phyloP scores from a whole-genome alignment of 2,329 filamentous ascomycete genomes.

The Aspergillus fumigatiaffinis region DNA sequence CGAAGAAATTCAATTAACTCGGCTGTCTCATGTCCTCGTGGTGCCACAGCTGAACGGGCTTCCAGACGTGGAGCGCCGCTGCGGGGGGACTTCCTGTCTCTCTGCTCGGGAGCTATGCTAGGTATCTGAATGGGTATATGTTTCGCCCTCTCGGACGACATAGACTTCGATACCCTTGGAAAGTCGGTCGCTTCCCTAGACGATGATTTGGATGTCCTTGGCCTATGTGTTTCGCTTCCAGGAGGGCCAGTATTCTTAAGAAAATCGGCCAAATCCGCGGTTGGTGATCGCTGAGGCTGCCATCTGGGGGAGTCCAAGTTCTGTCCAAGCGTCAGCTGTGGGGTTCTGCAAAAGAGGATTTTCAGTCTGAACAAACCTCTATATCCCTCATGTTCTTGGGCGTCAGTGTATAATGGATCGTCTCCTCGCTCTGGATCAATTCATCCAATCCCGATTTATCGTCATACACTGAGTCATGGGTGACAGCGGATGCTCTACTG shows the following conservation, averaged over 20 bases:
- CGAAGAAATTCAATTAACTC: slow-evolving; percentile 96
- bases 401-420: slow-evolving; percentile 77
- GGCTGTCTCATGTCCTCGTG: slow-evolving; percentile 64
- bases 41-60: slow-evolving; percentile 66
- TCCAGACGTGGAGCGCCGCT: slow-evolving; percentile 51
- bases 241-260: slow-evolving; percentile 34
- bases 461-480: slow-evolving; percentile 36
- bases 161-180: slow-evolving; percentile 16
- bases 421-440: slow-evolving; percentile 76
- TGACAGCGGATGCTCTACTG: slow-evolving; percentile 25
- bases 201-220: slow-evolving; percentile 19
- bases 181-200: slow-evolving; percentile 15
- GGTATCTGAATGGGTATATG: slow-evolving; percentile 20
- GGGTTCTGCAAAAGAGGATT: neutral
- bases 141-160: slow-evolving; percentile 21
- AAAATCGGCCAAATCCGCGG: slow-evolving; percentile 37
- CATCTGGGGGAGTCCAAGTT: slow-evolving; percentile 33
- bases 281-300: slow-evolving; percentile 30
- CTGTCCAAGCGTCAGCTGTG: slow-evolving; percentile 12
- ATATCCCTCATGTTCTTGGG: slow-evolving; percentile 74
- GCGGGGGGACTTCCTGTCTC: slow-evolving; percentile 17
- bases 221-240: slow-evolving; percentile 19
- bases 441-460: slow-evolving; percentile 71
- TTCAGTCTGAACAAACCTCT: slow-evolving; percentile 52
- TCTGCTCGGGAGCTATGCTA: slow-evolving; percentile 14